These are phyloP conservation scores for Diaporthe humulicola DNA, from an alignment of 2,329 filamentous ascomycete species.

Conservation along the genomic window DNA sequence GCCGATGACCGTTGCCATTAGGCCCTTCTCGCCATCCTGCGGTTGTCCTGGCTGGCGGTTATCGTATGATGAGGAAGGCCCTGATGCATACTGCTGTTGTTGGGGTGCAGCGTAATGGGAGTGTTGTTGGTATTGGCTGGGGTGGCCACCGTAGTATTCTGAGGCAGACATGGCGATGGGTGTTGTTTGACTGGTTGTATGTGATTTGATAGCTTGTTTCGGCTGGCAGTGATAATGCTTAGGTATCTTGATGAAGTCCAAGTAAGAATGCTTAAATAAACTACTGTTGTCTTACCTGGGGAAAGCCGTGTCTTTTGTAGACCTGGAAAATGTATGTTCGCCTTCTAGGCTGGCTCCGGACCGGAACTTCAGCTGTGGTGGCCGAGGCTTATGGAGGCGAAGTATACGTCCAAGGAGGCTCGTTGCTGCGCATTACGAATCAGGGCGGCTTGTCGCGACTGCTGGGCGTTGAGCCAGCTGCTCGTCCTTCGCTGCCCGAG, in stretches of 20 bases:
- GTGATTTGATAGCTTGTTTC: background rate
- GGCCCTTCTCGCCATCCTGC: conserved; percentile 64
- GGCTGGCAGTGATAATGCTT: background rate
- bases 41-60: conserved; percentile 28
- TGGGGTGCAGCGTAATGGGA: conserved; percentile 36
- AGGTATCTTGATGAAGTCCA: too few relatives aligned
- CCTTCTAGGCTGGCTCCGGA: conserved; percentile 14
- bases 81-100: conserved; percentile 40
- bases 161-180: conserved; percentile 43
- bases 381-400: conserved; percentile 24
- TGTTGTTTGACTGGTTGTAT: background rate
- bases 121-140: conserved; percentile 33
- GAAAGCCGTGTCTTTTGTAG: background rate
- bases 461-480: conserved; percentile 1
- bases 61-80: conserved; percentile 14
- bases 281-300: background rate
- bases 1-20: conserved; percentile 67
- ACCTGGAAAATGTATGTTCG: background rate
- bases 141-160: conserved; percentile 42
- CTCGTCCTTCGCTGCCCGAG: conserved; percentile 6
- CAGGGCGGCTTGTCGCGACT: conserved; percentile 12
- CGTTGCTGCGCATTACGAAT: conserved; percentile 32
- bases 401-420: conserved; percentile 9
- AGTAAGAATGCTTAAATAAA: background rate
- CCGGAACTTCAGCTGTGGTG: conserved; percentile 9